These are phyloP conservation scores for Amanita inopinata DNA, from an alignment of 768 basidiomycete genomes.

Conservation along the genomic window DNA sequence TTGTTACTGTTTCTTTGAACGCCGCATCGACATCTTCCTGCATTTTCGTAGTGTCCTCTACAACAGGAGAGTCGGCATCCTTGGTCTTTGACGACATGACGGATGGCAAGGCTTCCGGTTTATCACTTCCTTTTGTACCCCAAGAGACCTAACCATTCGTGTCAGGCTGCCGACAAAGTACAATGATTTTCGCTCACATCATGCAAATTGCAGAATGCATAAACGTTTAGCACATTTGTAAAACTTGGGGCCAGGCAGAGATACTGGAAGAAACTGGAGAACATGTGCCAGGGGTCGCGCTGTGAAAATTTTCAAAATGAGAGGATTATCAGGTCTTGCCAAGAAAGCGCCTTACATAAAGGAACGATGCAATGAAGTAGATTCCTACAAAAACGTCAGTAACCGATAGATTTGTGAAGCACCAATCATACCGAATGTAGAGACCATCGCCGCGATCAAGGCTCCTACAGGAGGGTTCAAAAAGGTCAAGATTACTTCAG, in stretches of 20 bases:
- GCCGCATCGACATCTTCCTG: constrained; percentile 86
- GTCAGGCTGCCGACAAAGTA: neutral
- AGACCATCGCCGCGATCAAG: constrained; percentile 78
- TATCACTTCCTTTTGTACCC: constrained; percentile 95
- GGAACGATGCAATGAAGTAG: constrained; percentile 74
- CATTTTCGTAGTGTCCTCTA: constrained; percentile 75
- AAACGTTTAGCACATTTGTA: constrained; percentile 92
- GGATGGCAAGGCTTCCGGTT: constrained; percentile 85
- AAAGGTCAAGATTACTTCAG: constrained; percentile 45
- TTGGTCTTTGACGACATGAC: constrained; percentile 78
- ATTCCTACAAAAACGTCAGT: constrained; percentile 38
- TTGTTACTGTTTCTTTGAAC: constrained; percentile 87
- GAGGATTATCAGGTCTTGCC: neutral
- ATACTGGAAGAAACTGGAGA: constrained; percentile 90
- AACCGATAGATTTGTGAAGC: neutral
- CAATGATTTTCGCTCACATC: constrained; percentile 40
- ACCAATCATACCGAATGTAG: constrained; percentile 61
- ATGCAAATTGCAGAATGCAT: constrained; percentile 95
- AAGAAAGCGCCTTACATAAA: constrained; percentile 69
- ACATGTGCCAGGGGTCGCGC: constrained; percentile 98
- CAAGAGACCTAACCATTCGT: constrained; percentile 55
- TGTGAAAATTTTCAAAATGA: constrained; percentile 17
- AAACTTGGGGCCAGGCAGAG: constrained; percentile 86
- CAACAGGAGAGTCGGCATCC: constrained; percentile 64
- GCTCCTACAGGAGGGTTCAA: constrained; percentile 72